Base-by-base conservation (phyloP, 2,329 filamentous ascomycete species). In the Zarea fungicola region DNA sequence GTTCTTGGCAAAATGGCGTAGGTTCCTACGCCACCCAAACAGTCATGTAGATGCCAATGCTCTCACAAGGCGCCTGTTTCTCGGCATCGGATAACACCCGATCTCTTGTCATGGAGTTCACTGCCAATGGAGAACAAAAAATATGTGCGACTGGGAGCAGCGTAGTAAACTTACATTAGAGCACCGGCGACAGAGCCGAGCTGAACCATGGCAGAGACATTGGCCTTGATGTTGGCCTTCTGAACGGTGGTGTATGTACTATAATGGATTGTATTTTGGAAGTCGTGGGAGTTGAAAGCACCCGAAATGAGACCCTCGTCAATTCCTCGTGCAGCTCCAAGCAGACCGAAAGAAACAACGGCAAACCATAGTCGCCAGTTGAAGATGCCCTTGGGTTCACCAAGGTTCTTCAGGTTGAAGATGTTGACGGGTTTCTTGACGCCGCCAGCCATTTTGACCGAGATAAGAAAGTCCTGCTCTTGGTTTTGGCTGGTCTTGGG, bases 351-450 rank as follows among this genome's bases (percentile, higher is more conserved):
- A 5, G 81, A 83, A 54, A 87, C 62, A 48, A 90, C 84, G 35
- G 85, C 83, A 65, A 87, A 88, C 83, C 85, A 89, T 53, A 91
- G 73, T 37, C 81, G 75, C 85, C 85, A 89, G 69, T 91, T 91
- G 64, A 89, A 80, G 53, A 83, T 77, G 60, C 86, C 80, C 48
- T 76, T 76, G 5, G 87, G 87, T 52, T 87, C 85, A 51, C 78
- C 78, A 42, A 82, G 71, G 53, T 85, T 65, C 59, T 80, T 76
- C 53, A 84, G 66, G 58, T 73, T 77, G 69, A 88, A 89, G 59
- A 88, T 71, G 58, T 80, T 78, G 64, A 78, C 70, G 50, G 76
- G 75, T 58, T 76, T 78, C 65, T 78, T 78, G 51, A 73, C 71
- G 52, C 71, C 72, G 53, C 72, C 73, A 45, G 72, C 73, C 73